phyloP scores from a whole-genome alignment of 495 filamentous ascomycete species.

The Stereocaulon alpinum region DNA sequence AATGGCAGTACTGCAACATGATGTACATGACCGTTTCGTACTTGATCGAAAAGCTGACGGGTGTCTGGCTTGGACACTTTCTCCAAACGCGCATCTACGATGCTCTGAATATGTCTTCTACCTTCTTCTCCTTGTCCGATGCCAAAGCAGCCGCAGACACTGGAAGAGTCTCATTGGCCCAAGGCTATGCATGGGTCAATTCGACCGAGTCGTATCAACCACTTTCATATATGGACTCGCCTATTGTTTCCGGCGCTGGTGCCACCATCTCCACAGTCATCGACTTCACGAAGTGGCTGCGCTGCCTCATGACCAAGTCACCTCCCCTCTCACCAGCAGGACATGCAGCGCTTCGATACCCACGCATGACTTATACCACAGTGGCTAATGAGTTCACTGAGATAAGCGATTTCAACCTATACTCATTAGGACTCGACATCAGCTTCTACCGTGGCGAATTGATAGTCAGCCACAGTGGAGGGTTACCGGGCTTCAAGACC shows the following conservation, averaged over 20 bases:
- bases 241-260: constrained; percentile 38
- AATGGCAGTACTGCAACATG: constrained; percentile 42
- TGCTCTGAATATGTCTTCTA: constrained; percentile 40
- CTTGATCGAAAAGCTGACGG: constrained; percentile 34
- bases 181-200: constrained; percentile 26
- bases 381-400: neutral
- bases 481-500: constrained; percentile 36
- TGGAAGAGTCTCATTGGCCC: constrained; percentile 14
- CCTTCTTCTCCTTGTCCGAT: constrained; percentile 37
- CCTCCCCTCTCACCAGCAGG: constrained; percentile 28
- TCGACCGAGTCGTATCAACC: constrained; percentile 13
- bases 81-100: constrained; percentile 36
- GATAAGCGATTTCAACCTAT: constrained; percentile 25
- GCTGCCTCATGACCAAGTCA: constrained; percentile 27
- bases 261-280: constrained; percentile 39
- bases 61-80: constrained; percentile 33
- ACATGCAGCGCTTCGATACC: constrained; percentile 30
- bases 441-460: constrained; percentile 35
- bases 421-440: constrained; percentile 38
- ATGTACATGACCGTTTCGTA: constrained; percentile 40
- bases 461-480: constrained; percentile 35
- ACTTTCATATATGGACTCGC: constrained; percentile 23
- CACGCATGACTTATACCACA: constrained; percentile 23
- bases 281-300: constrained; percentile 44
- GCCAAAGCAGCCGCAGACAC: constrained; percentile 23